These are phyloP conservation scores for Torulaspora microellipsoides DNA, from an alignment of 805 yeast genomes.

Conservation along the genomic window DNA sequence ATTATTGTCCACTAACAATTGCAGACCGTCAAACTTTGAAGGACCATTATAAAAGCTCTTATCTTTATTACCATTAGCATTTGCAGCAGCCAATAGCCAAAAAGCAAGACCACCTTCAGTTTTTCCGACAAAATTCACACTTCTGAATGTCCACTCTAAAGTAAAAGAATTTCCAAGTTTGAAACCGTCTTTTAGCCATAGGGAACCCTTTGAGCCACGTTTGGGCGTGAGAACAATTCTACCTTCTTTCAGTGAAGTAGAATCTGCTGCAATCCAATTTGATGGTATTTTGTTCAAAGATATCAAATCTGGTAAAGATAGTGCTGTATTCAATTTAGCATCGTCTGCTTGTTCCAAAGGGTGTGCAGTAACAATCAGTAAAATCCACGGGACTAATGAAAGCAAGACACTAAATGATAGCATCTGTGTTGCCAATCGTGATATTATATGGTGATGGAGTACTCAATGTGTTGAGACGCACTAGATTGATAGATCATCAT, in stretches of 20 bases:
- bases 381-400: background rate
- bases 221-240: slow-evolving; percentile 50
- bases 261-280: slow-evolving; percentile 41
- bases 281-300: slow-evolving; percentile 22
- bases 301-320: slow-evolving; percentile 40
- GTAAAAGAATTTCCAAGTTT: slow-evolving; percentile 45
- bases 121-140: slow-evolving; percentile 47
- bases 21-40: slow-evolving; percentile 55
- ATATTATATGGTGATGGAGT: no score
- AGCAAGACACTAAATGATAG: background rate
- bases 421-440: no score
- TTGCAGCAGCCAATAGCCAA: slow-evolving; percentile 40
- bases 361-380: slow-evolving; percentile 6
- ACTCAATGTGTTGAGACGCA: no score
- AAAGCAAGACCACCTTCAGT: slow-evolving; percentile 56
- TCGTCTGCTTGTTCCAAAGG: slow-evolving; percentile 3
- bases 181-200: slow-evolving; percentile 41
- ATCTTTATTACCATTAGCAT: slow-evolving; percentile 23
- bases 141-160: slow-evolving; percentile 58
- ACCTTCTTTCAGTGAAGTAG: slow-evolving; percentile 45
- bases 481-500: no score
- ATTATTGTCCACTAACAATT: slow-evolving; percentile 51
- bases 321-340: slow-evolving; percentile 24
- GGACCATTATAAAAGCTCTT: slow-evolving; percentile 52
- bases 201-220: slow-evolving; percentile 38